Conservation (phyloP, 2,329 filamentous ascomycete species). For the Colletotrichum graminicola region DNA sequence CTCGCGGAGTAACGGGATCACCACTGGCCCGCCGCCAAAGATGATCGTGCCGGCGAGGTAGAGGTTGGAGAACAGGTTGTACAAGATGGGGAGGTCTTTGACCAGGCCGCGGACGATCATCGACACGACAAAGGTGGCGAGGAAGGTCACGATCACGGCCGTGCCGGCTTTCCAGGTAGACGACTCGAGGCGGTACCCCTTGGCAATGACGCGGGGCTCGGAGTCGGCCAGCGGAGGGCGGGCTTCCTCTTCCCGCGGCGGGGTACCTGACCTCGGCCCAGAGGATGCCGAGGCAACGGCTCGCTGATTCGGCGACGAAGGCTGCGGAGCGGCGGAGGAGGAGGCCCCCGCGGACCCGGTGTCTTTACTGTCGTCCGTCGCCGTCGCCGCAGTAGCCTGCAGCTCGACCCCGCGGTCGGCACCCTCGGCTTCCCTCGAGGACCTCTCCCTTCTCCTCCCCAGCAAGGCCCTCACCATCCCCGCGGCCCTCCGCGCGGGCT, state of each 20-base stretch:
- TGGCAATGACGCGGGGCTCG: slow-evolving; percentile 48
- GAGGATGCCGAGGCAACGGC: background rate
- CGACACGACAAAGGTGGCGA: slow-evolving; percentile 65
- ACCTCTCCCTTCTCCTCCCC: slow-evolving; percentile 14
- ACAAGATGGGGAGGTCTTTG: slow-evolving; percentile 55
- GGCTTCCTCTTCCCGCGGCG: background rate
- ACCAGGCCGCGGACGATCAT: slow-evolving; percentile 61
- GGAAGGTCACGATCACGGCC: slow-evolving; percentile 57
- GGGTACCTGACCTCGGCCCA: background rate
- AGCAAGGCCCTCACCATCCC: slow-evolving; percentile 14
- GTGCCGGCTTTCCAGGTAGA: slow-evolving; percentile 56
- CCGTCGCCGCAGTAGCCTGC: background rate
- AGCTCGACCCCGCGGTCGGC: background rate
- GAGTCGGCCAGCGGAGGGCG: slow-evolving; percentile 36
- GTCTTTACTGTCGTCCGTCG: background rate
- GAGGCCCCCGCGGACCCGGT: background rate
- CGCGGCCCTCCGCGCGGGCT: slow-evolving; percentile 46
- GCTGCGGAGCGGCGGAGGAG: background rate
- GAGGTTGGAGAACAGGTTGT: slow-evolving; percentile 74
- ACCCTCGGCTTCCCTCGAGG: background rate
- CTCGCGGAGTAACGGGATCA: slow-evolving; percentile 68
- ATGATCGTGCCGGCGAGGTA: slow-evolving; percentile 75
- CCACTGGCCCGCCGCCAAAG: slow-evolving; percentile 69
- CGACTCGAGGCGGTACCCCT: slow-evolving; percentile 48
- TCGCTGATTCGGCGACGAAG: background rate